A percentile compares a stretch with the other conserved stretches of the same genome.
These are phyloP conservation scores for Phyllosticta paracitricarpa DNA, from an alignment of 2,329 filamentous ascomycete species.

Conservation along the genomic window DNA sequence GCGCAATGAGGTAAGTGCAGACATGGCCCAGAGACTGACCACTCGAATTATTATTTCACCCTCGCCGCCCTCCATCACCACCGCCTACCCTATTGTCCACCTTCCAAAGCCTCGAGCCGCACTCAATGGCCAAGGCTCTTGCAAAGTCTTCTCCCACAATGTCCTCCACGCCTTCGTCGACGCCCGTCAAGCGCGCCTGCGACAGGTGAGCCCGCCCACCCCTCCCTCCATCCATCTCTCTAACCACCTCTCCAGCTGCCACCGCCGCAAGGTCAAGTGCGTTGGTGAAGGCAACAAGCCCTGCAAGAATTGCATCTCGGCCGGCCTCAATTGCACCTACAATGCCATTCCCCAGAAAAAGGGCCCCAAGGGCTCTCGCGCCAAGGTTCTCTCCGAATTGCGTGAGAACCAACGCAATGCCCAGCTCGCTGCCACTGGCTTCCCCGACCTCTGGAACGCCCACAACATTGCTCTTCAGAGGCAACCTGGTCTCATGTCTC, in stretches of 20 bases:
- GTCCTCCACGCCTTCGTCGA: conserved; percentile 17
- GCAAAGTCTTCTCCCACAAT: conserved; percentile 3
- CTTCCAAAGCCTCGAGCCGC: conserved; percentile 2
- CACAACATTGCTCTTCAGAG: conserved; percentile 32
- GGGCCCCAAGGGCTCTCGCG: conserved; percentile 52
- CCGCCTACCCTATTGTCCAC: conserved; percentile 14
- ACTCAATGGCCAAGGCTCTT: conserved; percentile 10
- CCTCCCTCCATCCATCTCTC: conserved; percentile 2
- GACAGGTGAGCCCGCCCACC: conserved; percentile 26
- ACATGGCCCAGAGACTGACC: background rate
- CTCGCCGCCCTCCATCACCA: conserved; percentile 15
- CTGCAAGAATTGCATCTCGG: conserved; percentile 52
- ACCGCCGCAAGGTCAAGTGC: conserved; percentile 42
- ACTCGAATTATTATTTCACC: conserved; percentile 8
- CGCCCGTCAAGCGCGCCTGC: conserved; percentile 33
- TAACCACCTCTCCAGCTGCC: conserved; percentile 27
- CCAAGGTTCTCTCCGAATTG: conserved; percentile 54
- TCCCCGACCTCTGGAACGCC: conserved; percentile 31
- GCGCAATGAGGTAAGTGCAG: conserved; percentile 10
- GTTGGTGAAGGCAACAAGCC: conserved; percentile 41
- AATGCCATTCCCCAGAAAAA: conserved; percentile 56
- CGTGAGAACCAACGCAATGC: conserved; percentile 41
- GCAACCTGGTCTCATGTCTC: conserved; percentile 39
- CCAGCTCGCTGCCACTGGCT: conserved; percentile 33
- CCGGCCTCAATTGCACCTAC: conserved; percentile 52